Evolutionary conservation across 1,284 basidiomycete genomes (phyloP).

Genomic region (Sanghuangporus weigelae): DNA sequence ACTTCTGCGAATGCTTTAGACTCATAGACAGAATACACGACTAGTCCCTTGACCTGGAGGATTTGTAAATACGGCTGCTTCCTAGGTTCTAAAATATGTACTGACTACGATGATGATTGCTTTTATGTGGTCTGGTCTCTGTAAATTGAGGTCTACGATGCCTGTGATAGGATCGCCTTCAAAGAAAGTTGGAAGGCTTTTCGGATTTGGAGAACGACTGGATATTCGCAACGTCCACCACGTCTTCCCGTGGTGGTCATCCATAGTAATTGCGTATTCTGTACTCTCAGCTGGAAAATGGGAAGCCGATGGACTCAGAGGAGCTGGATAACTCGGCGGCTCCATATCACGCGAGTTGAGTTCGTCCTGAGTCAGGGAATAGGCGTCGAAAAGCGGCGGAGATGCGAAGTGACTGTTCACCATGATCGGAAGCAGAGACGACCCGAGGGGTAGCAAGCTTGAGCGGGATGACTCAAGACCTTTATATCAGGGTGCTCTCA

Average conservation of each 20-base stretch:
- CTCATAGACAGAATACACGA: conserved; percentile 11
- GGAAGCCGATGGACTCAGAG: not conserved
- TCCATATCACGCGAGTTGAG: not conserved
- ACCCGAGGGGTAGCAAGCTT: not conserved
- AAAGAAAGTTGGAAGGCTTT: conserved; percentile 13
- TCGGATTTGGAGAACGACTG: not conserved
- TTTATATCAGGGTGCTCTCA: not conserved
- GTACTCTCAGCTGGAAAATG: not conserved
- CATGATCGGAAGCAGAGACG: not conserved
- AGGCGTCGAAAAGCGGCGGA: not conserved
- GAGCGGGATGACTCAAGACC: not conserved
- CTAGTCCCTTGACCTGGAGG: not conserved
- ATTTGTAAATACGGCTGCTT: not conserved
- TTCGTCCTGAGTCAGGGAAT: not conserved
- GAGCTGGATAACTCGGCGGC: not conserved
- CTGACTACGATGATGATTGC: conserved; percentile 7
- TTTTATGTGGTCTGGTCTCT: conserved; percentile 16
- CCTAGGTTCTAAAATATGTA: not conserved
- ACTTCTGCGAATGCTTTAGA: conserved; percentile 11
- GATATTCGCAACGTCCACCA: conserved; percentile 15
- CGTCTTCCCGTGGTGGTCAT: conserved; percentile 4
- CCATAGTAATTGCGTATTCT: not conserved
- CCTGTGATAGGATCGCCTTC: conserved; percentile 17
- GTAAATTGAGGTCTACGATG: conserved; percentile 15
- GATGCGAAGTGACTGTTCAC: not conserved